Evolutionary conservation across 2,329 filamentous ascomycete genomes (phyloP), one percentile per base, ranked within the genome.

Genomic region (Penicillium griseofulvum): DNA sequence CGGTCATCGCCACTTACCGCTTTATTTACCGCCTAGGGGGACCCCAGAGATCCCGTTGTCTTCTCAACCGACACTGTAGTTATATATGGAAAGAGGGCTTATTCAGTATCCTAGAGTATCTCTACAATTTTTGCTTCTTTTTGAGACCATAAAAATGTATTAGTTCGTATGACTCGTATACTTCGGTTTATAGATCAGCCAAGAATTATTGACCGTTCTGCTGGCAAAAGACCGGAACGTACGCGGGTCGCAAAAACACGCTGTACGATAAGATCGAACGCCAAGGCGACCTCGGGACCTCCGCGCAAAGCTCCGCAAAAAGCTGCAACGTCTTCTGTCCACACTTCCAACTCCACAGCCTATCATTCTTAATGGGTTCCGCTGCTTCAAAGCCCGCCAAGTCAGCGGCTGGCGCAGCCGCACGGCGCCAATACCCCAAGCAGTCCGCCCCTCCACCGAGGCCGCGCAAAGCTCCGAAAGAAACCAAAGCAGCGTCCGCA

Each of bases 361-460:
- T 22, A 51, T n/a, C 39, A 36, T 26, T 51, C 34, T 24, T 43
- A 50, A 85, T 86, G 83, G 83, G 83, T n/a, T 77, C 80, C 2
- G 79, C 80, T n/a, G 74, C 78, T 39, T 86, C 83, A 7, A 86
- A 85, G 73, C 78, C 78, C 36, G 77, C 75, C 10, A 75, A 76
- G 42, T 70, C 73, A 14, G 78, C 80, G 53, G 80, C 79, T 8
- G 76, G 78, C 38, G 73, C 78, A 33, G 77, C 77, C 53, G 72
- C 78, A n/a, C 69, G 71, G 26, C 80, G 83, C 50, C 80, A 83
- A 72, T 85, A 85, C 60, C 83, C 83, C 3, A 78, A 78, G 52
- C 74, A 79, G 41, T 66, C 78, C 12, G 70, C 77, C 31, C 49
- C 65, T 19, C 65, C 71, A 33, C 58, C 71, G 31, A 61, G 67